phyloP scores from a whole-genome alignment of 1,139 yeast species.

The Hyphopichia burtonii region DNA sequence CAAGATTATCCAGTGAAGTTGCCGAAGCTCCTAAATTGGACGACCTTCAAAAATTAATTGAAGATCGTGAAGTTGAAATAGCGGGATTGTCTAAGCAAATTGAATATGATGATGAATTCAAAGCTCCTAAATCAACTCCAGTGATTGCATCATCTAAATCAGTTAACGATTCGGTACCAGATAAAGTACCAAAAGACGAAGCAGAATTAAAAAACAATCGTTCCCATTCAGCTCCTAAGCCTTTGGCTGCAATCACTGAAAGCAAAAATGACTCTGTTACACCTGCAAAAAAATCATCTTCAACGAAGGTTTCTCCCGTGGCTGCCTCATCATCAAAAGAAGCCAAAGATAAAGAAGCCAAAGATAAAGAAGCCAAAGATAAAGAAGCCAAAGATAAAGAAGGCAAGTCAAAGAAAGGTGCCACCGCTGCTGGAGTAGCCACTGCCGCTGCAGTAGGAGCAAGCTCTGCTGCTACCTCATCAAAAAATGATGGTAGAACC shows the following conservation, averaged over 20 bases:
- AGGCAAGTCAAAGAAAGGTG: too few species aligned
- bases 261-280: conserved; percentile 3
- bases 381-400: conserved; percentile 9
- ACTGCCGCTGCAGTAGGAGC: conserved; percentile 6
- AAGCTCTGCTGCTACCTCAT: conserved; percentile 5
- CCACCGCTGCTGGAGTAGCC: too few species aligned
- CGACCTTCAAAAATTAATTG: conserved; percentile 34
- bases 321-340: neutral
- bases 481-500: conserved; percentile 9
- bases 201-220: conserved; percentile 6
- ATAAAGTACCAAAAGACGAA: conserved; percentile 14
- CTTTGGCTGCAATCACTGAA: conserved; percentile 9
- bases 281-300: conserved; percentile 5
- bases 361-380: conserved; percentile 7
- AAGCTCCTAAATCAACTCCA: conserved; percentile 4
- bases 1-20: conserved; percentile 29
- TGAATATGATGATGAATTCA: conserved; percentile 32
- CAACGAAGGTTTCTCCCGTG: neutral
- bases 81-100: conserved; percentile 33
- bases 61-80: conserved; percentile 36
- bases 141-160: conserved; percentile 9
- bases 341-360: conserved; percentile 2
- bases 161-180: conserved; percentile 14
- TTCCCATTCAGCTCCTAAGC: conserved; percentile 3
- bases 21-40: conserved; percentile 23